phyloP scores from a whole-genome alignment of 106 monocot species.

The Narthecium ossifragum region DNA sequence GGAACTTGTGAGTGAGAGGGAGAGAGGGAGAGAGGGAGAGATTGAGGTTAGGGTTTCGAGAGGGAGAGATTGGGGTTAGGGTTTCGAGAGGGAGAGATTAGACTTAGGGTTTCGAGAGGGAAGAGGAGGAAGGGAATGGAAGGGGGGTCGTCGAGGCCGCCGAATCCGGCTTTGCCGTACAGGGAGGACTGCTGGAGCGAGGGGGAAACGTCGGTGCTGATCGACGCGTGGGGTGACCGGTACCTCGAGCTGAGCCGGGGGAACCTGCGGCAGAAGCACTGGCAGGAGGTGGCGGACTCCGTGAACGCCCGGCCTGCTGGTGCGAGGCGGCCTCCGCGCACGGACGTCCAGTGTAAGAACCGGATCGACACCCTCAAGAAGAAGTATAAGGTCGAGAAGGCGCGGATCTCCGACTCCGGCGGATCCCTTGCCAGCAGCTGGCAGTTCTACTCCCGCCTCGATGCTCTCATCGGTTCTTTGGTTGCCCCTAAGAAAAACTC shows the following conservation, averaged over 20 bases:
- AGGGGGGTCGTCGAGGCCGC: constrained; percentile 34
- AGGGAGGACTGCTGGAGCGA: constrained; percentile 96
- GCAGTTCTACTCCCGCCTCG: constrained; percentile 69
- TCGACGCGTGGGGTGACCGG: constrained; percentile 85
- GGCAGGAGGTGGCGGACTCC: constrained; percentile 91
- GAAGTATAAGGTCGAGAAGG: constrained; percentile 84
- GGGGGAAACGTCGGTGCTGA: constrained; percentile 69
- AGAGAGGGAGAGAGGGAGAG: background rate
- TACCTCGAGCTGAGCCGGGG: constrained; percentile 85
- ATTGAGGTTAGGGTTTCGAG: background rate
- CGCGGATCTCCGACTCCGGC: constrained; percentile 24
- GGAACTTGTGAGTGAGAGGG: background rate
- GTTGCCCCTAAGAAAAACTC: background rate
- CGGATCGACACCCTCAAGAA: constrained; percentile 94
- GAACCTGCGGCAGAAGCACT: constrained; percentile 84
- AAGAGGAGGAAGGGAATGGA: constrained; percentile 32
- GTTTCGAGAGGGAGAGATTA: background rate
- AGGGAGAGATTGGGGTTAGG: background rate
- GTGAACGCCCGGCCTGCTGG: constrained; percentile 68
- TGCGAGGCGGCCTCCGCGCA: constrained; percentile 48
- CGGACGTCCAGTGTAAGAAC: constrained; percentile 92
- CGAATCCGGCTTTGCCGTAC: constrained; percentile 80
- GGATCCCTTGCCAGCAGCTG: constrained; percentile 37
- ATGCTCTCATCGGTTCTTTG: constrained; percentile 42
- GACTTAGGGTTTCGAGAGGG: background rate